Evolutionary conservation across 768 basidiomycete species (phyloP), one percentile per base, ranked within the genome.

Genomic region (Lactarius sp.): DNA sequence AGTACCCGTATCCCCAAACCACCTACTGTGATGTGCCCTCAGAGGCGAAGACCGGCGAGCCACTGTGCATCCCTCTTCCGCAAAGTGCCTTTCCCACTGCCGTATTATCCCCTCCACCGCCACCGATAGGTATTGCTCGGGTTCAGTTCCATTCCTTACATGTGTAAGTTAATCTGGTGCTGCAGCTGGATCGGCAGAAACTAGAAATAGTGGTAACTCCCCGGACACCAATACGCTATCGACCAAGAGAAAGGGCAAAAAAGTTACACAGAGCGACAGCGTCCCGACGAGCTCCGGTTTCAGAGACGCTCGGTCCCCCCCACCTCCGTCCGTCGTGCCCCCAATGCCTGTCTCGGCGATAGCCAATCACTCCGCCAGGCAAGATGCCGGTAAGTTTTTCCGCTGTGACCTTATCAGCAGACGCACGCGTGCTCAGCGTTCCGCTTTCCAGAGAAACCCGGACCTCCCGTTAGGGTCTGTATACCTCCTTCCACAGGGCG

Each of bases 31-130:
- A 73, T 0, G 62, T 76, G 10, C 80, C 80, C 4, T 36, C 64
- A 4, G 78, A 76, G 61, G 77, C 79, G 55, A 67, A 56, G n/a
- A 80, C 78, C 5, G 74, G 72, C 51, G 71, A 70, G 6, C 68
- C 72, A 3, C 61, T 80, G 47, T 81, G 81, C 52, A 74, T 77
- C 13, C 77, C 77, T 0, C 73, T 81, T 20, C 79, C 81, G 1
- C 71, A 72, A 7, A 60, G 62, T 3, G 54, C 70, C 22, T 74
- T 73, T 41, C 62, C 70, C 13, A 1, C 4, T 73, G 62, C 70
- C 0, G 67, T 69, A 1, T 70, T 0, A 70, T 12, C 71, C 6
- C 64, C 73, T 14, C 55, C 59, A 2, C 74, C 72, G 36, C 70
- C 72, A 0, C 73, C 70, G 33, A 73, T 73, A 37, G 74, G 79